Percentiles rank a stretch among this genome's conserved stretches.
Conservation (phyloP, 2,329 filamentous ascomycete species). For the Thielaviopsis populi region DNA sequence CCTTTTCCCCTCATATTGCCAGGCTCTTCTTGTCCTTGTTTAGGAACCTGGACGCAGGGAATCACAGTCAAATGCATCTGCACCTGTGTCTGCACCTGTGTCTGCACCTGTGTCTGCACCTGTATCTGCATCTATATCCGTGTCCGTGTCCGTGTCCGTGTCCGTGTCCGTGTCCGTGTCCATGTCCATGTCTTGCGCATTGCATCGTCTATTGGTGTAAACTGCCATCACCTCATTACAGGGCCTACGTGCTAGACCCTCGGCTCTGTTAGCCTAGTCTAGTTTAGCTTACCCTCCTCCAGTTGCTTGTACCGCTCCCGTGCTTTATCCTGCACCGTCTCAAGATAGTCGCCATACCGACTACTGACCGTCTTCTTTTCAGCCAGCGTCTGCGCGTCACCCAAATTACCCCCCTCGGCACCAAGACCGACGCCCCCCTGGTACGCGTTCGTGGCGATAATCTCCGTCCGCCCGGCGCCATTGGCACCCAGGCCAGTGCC, state of each 20-base stretch:
- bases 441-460: slow-evolving; percentile 50
- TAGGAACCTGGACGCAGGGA: neutral
- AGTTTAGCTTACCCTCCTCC: slow-evolving; percentile 13
- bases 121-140: too few relatives aligned
- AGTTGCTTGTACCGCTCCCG: slow-evolving; percentile 50
- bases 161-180: too few relatives aligned
- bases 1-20: neutral
- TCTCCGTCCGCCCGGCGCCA: slow-evolving; percentile 47
- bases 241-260: neutral
- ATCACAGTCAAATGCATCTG: neutral
- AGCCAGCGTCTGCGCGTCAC: slow-evolving; percentile 51
- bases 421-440: slow-evolving; percentile 54
- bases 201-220: neutral
- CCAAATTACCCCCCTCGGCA: slow-evolving; percentile 52
- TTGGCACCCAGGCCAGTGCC: slow-evolving; percentile 50
- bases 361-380: slow-evolving; percentile 45
- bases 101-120: too few relatives aligned
- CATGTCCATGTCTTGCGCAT: neutral
- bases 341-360: slow-evolving; percentile 46
- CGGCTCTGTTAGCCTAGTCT: neutral
- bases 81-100: too few relatives aligned
- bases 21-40: neutral
- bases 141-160: too few relatives aligned
- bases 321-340: slow-evolving; percentile 49
- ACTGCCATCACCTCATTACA: neutral